Evolutionary conservation across 805 yeast genomes (phyloP).

Genomic region (Myxozyma monticola): DNA sequence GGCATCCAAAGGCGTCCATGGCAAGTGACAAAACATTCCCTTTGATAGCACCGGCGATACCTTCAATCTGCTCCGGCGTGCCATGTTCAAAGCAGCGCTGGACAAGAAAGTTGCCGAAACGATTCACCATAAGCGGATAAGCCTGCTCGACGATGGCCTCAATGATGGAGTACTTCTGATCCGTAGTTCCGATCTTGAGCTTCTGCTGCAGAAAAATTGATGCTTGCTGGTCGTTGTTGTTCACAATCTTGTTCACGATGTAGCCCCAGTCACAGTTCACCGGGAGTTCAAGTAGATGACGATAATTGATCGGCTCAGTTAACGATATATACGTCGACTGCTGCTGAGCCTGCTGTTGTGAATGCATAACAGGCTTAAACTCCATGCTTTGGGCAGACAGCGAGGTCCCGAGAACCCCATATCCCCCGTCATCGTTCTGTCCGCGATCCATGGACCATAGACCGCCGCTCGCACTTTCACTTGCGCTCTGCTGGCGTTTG

Average conservation of each 20-base stretch:
- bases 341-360: background rate
- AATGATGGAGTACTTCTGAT: constrained; percentile 37
- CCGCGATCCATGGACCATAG: too few relatives aligned
- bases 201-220: constrained; percentile 46
- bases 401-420: too few relatives aligned
- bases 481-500: too few relatives aligned
- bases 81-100: constrained; percentile 45
- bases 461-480: too few relatives aligned
- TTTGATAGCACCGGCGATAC: constrained; percentile 32
- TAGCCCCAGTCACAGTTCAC: constrained; percentile 38
- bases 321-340: constrained; percentile 13
- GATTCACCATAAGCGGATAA: constrained; percentile 41
- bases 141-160: constrained; percentile 37
- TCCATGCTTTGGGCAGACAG: constrained; percentile 25
- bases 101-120: constrained; percentile 46
- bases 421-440: too few relatives aligned
- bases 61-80: constrained; percentile 35
- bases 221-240: constrained; percentile 44
- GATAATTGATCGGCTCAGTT: constrained; percentile 37
- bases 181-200: constrained; percentile 37
- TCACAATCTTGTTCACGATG: constrained; percentile 39
- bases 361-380: constrained; percentile 13
- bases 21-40: constrained; percentile 40
- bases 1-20: constrained; percentile 45
- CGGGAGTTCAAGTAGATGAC: constrained; percentile 36